Evolutionary conservation across 208 protist genomes (phyloP).

Genomic region (Plasmodiophora brassicae): DNA sequence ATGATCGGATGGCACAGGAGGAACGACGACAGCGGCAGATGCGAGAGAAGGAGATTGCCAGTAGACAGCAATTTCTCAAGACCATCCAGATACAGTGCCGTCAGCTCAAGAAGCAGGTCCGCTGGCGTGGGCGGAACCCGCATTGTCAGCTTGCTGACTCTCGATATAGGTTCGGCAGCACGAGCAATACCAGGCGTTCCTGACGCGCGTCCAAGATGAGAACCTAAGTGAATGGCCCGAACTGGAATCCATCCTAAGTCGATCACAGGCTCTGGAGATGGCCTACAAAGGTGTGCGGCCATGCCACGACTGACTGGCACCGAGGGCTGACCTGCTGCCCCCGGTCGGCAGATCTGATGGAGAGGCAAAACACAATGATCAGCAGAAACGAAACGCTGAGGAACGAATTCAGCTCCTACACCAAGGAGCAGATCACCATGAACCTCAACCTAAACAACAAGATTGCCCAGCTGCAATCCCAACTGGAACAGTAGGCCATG

Average conservation of each 20-base stretch:
- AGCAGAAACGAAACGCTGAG: neutral
- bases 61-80: neutral
- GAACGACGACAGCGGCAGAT: neutral
- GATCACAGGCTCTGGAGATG: slow-evolving; percentile 14
- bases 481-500: neutral
- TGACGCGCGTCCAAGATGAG: slow-evolving; percentile 24
- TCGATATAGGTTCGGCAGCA: neutral
- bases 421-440: neutral
- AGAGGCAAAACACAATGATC: slow-evolving; percentile 11
- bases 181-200: slow-evolving; percentile 34
- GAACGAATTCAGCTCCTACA: slow-evolving; percentile 17
- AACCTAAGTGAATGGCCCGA: slow-evolving; percentile 4
- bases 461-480: neutral
- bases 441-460: slow-evolving; percentile 29
- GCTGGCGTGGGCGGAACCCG: neutral
- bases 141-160: no score
- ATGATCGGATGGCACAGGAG: slow-evolving; percentile 15
- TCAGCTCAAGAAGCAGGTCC: slow-evolving; percentile 1
- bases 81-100: neutral
- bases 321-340: no score
- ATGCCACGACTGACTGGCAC: no score
- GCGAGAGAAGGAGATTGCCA: neutral
- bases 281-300: slow-evolving; percentile 25
- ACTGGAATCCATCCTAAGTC: neutral
- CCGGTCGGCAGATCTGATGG: neutral